phyloP scores from a whole-genome alignment of 805 yeast genomes.

The Metschnikowia similis region DNA sequence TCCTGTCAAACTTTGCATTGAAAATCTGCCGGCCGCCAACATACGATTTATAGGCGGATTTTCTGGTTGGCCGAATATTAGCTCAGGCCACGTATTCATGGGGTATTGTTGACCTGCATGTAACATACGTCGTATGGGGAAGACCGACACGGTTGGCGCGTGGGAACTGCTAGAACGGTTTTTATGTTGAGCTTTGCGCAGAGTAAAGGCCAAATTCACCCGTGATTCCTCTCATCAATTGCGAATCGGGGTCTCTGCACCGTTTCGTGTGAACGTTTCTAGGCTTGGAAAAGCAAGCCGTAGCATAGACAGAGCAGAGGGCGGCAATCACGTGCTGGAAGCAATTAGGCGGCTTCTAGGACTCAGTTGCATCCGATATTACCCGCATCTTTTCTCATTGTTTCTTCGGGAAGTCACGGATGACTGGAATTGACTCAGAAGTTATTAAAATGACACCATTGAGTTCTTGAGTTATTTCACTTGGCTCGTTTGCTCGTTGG shows the following conservation, averaged over 20 bases:
- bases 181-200: neutral
- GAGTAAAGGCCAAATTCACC: neutral
- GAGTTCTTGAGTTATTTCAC: neutral
- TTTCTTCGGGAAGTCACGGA: neutral
- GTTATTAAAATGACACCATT: neutral
- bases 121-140: neutral
- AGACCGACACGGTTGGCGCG: neutral
- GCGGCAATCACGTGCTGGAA: neutral
- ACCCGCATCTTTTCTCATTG: neutral
- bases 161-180: neutral
- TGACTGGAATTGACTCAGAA: neutral
- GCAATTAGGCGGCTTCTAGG: neutral
- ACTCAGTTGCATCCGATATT: neutral
- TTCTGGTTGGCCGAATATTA: neutral
- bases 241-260: too few relatives aligned
- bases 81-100: neutral
- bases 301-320: neutral
- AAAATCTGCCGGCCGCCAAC: too few relatives aligned
- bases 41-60: neutral
- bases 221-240: neutral
- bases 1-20: too few relatives aligned
- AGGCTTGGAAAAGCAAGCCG: neutral
- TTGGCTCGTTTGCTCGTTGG: neutral
- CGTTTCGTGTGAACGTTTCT: neutral
- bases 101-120: constrained; percentile 1